Conservation (phyloP, 2,329 filamentous ascomycete genomes). For the Colletotrichum sp. region DNA sequence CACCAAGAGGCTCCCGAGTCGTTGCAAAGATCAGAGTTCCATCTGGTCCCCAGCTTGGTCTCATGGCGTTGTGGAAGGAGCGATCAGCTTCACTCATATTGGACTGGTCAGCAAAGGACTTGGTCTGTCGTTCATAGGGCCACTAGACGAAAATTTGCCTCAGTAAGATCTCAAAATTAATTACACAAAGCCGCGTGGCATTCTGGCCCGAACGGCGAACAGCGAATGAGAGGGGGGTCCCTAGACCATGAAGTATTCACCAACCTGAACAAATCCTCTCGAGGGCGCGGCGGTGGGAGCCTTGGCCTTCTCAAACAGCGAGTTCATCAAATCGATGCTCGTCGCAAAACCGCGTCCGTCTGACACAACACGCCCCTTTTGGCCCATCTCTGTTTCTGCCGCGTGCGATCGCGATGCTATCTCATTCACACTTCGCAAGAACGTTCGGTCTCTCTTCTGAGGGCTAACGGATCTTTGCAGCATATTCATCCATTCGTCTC, state of each 20-base stretch:
- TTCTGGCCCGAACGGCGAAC: not conserved
- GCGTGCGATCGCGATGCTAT: constrained; percentile 31
- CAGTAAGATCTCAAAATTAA: constrained; percentile 35
- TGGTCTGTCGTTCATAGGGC: constrained; percentile 82
- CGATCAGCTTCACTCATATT: constrained; percentile 69
- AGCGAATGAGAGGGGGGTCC: constrained; percentile 8
- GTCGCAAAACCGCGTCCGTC: constrained; percentile 77
- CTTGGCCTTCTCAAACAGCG: constrained; percentile 79
- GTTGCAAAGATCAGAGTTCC: constrained; percentile 71
- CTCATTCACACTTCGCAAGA: constrained; percentile 67
- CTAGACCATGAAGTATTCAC: constrained; percentile 54
- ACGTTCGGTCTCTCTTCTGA: constrained; percentile 85
- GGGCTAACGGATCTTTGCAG: constrained; percentile 93
- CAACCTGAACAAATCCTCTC: constrained; percentile 86
- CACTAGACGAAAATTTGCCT: constrained; percentile 66
- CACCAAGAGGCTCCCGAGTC: constrained; percentile 25
- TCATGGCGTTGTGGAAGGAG: constrained; percentile 74
- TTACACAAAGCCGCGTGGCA: constrained; percentile 30
- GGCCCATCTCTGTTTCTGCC: constrained; percentile 39
- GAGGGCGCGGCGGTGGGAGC: constrained; percentile 55
- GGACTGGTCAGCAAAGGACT: constrained; percentile 66
- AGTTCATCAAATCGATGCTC: constrained; percentile 96
- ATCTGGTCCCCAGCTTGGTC: constrained; percentile 79
- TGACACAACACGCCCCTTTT: constrained; percentile 37
- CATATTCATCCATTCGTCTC: constrained; percentile 92